Conservation (phyloP, 371 early-diverging fungal genomes). For the Rhizomucor pusillus region DNA sequence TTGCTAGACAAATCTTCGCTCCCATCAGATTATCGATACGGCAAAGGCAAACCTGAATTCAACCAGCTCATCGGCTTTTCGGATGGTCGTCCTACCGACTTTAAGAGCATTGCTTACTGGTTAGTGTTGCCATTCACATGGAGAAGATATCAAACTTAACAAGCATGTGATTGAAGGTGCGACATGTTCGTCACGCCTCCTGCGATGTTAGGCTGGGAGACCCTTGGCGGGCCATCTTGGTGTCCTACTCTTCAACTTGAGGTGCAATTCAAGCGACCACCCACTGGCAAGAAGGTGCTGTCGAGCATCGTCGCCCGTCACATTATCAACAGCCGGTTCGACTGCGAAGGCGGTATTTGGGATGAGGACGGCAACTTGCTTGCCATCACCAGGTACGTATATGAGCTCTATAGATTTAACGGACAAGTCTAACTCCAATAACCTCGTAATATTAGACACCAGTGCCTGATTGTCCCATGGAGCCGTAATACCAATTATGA, state of each 20-base stretch:
- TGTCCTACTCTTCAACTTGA: slow-evolving; percentile 49
- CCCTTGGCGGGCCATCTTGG: slow-evolving; percentile 33
- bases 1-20: slow-evolving; percentile 6
- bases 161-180: too few species aligned
- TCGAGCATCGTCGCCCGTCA: slow-evolving; percentile 34
- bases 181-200: slow-evolving; percentile 48
- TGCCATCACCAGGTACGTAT: slow-evolving; percentile 34
- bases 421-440: too few species aligned
- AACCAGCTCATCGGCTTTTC: slow-evolving; percentile 27
- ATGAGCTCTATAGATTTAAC: too few species aligned
- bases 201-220: slow-evolving; percentile 21
- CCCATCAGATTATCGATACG: neutral
- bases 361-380: slow-evolving; percentile 30
- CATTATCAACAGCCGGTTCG: slow-evolving; percentile 41
- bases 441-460: slow-evolving; percentile 20
- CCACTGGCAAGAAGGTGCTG: slow-evolving; percentile 23
- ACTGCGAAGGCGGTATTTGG: slow-evolving; percentile 41
- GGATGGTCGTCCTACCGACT: slow-evolving; percentile 38
- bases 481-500: slow-evolving; percentile 23
- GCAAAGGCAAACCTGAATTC: slow-evolving; percentile 32
- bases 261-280: slow-evolving; percentile 40
- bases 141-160: slow-evolving; percentile 15
- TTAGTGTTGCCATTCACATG: too few species aligned
- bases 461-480: slow-evolving; percentile 39
- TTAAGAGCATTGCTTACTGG: slow-evolving; percentile 29